Conservation (phyloP, 2,329 filamentous ascomycete species). For the Penicillium sp. region DNA sequence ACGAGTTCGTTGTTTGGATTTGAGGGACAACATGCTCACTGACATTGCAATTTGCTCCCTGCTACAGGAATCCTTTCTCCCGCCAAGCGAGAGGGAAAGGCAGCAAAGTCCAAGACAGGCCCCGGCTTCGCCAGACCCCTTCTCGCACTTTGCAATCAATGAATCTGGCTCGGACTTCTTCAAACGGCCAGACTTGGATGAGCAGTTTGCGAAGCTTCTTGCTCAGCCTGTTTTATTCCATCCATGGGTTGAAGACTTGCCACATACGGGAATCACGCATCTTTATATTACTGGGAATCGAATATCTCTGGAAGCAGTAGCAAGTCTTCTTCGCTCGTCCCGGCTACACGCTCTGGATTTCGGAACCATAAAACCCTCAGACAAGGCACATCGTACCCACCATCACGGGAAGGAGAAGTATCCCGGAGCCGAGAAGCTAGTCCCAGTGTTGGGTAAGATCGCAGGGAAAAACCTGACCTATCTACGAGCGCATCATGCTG, state of each 20-base stretch:
- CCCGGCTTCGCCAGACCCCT: slow-evolving; percentile 7
- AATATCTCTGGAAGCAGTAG: slow-evolving; percentile 56
- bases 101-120: slow-evolving; percentile 3
- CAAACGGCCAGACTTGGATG: slow-evolving; percentile 39
- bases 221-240: slow-evolving; percentile 51
- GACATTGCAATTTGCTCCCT: slow-evolving; percentile 54
- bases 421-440: slow-evolving; percentile 55
- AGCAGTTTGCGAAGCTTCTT: slow-evolving; percentile 49
- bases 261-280: slow-evolving; percentile 57
- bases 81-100: slow-evolving; percentile 10
- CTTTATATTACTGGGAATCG: slow-evolving; percentile 57
- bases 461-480: slow-evolving; percentile 52
- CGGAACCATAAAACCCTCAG: slow-evolving; percentile 46
- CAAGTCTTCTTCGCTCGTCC: slow-evolving; percentile 51
- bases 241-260: slow-evolving; percentile 55
- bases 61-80: slow-evolving; percentile 51
- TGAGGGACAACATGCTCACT: slow-evolving; percentile 57
- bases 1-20: slow-evolving; percentile 55
- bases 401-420: slow-evolving; percentile 24
- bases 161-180: slow-evolving; percentile 21
- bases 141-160: slow-evolving; percentile 9
- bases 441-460: slow-evolving; percentile 48
- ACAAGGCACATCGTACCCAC: slow-evolving; percentile 23
- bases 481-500: slow-evolving; percentile 54
- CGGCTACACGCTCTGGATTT: slow-evolving; percentile 56